These are phyloP conservation scores for Zasmidium cellare DNA, from an alignment of 2,329 filamentous ascomycete genomes.

Conservation along the genomic window DNA sequence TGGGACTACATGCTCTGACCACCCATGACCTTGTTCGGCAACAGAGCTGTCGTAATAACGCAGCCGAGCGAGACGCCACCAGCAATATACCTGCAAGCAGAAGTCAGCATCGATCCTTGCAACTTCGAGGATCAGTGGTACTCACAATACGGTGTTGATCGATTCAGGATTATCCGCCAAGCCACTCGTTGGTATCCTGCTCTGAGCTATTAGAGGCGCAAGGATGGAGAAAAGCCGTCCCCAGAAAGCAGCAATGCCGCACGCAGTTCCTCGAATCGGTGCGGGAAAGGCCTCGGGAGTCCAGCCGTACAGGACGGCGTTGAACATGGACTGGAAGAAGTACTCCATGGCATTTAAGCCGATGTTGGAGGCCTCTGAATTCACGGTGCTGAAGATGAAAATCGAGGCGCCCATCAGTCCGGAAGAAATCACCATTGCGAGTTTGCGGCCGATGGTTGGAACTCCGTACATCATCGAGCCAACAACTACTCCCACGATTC, in stretches of 20 bases:
- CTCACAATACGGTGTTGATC: constrained; percentile 53
- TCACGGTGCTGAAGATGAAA: constrained; percentile 49
- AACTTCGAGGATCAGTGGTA: constrained; percentile 25
- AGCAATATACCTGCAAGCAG: constrained; percentile 32
- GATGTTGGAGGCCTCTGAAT: constrained; percentile 49
- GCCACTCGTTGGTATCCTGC: constrained; percentile 31
- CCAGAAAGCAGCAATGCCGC: constrained; percentile 60
- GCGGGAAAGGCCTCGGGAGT: constrained; percentile 50
- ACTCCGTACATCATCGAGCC: constrained; percentile 53
- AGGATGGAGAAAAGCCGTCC: constrained; percentile 60
- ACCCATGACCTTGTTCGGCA: constrained; percentile 45
- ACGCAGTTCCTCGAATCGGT: constrained; percentile 41
- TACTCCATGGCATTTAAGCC: constrained; percentile 54
- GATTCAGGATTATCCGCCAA: constrained; percentile 29
- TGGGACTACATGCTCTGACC: constrained; percentile 34
- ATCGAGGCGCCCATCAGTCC: constrained; percentile 47
- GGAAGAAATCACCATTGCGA: constrained; percentile 46
- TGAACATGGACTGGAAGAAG: constrained; percentile 56
- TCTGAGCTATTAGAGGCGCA: constrained; percentile 56
- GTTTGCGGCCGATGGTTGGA: constrained; percentile 45
- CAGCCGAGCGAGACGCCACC: constrained; percentile 57
- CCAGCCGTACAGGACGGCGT: constrained; percentile 54
- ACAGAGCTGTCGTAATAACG: constrained; percentile 51
- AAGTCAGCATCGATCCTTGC: not conserved
- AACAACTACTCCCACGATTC: constrained; percentile 54